phyloP scores from a whole-genome alignment of 306 rosid genomes.

The Oemleria cerasiformis region DNA sequence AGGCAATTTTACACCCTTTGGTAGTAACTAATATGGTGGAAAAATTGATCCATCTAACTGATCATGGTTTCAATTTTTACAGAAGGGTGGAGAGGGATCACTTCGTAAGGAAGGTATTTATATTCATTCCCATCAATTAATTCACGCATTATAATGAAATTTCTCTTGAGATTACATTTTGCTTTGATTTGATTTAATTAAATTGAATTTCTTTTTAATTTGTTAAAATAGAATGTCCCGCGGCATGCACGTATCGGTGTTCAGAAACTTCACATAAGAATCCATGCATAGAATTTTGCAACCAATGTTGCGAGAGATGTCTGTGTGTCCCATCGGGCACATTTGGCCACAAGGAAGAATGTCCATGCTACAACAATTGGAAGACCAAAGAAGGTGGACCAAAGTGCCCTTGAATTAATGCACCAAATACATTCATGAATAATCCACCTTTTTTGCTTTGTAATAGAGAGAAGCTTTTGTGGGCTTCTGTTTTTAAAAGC shows the following conservation, averaged over 20 bases:
- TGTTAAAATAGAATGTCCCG: slow-evolving; percentile 13
- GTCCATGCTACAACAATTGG: slow-evolving; percentile 40
- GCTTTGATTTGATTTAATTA: no score
- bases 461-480: no score
- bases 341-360: slow-evolving; percentile 34
- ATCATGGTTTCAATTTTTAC: not conserved
- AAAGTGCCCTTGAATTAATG: slow-evolving; percentile 26
- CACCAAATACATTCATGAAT: no score
- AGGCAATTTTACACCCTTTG: no score
- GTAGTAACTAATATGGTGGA: no score
- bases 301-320: slow-evolving; percentile 32
- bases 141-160: no score
- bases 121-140: no score
- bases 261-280: slow-evolving; percentile 30
- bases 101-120: not conserved
- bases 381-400: slow-evolving; percentile 27
- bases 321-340: slow-evolving; percentile 41
- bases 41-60: not conserved
- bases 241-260: slow-evolving; percentile 29
- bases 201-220: not conserved
- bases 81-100: not conserved
- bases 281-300: slow-evolving; percentile 35
- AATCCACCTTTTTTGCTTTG: no score
- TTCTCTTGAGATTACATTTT: no score
- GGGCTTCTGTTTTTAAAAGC: not conserved